Percentiles rank a stretch among this genome's conserved stretches.
These are phyloP conservation scores for Rhizophagus sp. DNA, from an alignment of 192 early-diverging fungal genomes.

Conservation along the genomic window DNA sequence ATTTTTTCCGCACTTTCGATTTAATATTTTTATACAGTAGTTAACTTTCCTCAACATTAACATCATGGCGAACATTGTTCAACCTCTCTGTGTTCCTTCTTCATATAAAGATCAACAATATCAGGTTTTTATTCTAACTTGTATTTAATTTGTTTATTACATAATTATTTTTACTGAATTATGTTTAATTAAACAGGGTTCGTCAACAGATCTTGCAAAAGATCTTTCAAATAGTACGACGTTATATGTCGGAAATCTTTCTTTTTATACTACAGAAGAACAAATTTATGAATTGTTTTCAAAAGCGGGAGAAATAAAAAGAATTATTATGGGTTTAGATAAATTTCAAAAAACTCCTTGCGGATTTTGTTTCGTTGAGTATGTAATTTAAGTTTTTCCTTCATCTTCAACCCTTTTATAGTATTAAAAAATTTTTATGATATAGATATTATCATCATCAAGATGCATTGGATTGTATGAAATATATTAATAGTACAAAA, in stretches of 20 bases:
- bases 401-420: not conserved
- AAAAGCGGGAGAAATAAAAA: constrained; percentile 95
- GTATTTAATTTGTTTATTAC: not conserved
- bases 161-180: not conserved
- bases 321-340: constrained; percentile 98
- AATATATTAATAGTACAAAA: constrained; percentile 92
- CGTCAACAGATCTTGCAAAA: constrained; percentile 48
- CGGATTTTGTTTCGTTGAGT: constrained; percentile 99
- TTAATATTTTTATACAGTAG: not conserved
- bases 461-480: constrained; percentile 93
- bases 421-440: not conserved
- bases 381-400: constrained; percentile 33
- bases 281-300: constrained; percentile 96
- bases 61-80: constrained; percentile 42
- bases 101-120: constrained; percentile 86
- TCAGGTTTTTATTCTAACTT: constrained; percentile 44
- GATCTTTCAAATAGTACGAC: constrained; percentile 69
- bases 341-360: constrained; percentile 93
- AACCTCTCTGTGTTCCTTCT: constrained; percentile 65
- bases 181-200: constrained; percentile 38
- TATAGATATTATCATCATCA: constrained; percentile 83
- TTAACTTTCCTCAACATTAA: no score
- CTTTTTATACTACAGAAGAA: constrained; percentile 98
- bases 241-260: constrained; percentile 95
- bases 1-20: no score